Conservation (phyloP, 805 yeast species). For the Wickerhamomyces queroliae region DNA sequence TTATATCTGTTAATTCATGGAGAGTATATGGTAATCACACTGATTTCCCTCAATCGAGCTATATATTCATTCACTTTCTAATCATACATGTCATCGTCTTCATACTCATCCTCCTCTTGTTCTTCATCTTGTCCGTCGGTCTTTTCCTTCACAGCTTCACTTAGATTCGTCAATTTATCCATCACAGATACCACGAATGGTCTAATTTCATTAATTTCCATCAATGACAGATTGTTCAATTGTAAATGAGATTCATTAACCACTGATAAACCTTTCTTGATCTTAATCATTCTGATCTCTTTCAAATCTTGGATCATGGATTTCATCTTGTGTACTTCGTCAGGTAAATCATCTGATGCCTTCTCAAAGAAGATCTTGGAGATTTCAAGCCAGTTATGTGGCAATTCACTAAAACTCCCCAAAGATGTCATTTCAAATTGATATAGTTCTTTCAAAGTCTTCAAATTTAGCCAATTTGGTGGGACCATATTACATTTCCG, state of each 20-base stretch:
- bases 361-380: conserved; percentile 58
- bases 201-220: conserved; percentile 86
- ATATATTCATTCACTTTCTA: no score
- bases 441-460: conserved; percentile 47
- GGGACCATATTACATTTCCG: conserved; percentile 79
- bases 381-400: conserved; percentile 86
- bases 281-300: conserved; percentile 76
- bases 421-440: conserved; percentile 60
- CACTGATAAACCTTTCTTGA: conserved; percentile 70
- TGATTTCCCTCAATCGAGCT: no score
- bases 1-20: no score
- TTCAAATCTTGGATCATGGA: conserved; percentile 75
- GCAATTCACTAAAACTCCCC: conserved; percentile 61
- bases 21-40: no score
- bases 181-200: conserved; percentile 78
- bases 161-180: conserved; percentile 64
- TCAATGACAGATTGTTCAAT: conserved; percentile 70
- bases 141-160: conserved; percentile 27
- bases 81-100: not conserved
- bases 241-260: conserved; percentile 80
- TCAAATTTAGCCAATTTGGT: conserved; percentile 74
- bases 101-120: conserved; percentile 6
- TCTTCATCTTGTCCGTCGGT: conserved; percentile 8
- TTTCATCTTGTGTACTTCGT: conserved; percentile 65
- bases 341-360: conserved; percentile 76